A percentile compares a stretch with the other conserved stretches of the same genome.
These are phyloP conservation scores for Delonix regia DNA, from an alignment of 306 rosid species.

Conservation along the genomic window DNA sequence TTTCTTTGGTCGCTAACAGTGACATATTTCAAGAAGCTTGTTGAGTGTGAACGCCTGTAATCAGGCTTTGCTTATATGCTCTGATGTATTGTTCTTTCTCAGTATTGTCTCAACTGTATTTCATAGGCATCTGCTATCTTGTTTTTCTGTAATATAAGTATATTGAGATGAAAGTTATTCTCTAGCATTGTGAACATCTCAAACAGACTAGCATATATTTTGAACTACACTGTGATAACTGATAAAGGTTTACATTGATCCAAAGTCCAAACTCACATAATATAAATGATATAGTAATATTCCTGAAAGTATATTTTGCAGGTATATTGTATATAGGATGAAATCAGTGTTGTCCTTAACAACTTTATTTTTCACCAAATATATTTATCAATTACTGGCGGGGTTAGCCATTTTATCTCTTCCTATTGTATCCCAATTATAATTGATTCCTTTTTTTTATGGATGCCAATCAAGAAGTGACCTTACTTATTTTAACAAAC, in stretches of 20 bases:
- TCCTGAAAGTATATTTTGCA: conserved; percentile 1
- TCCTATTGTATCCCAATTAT: neutral
- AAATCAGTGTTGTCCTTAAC: neutral
- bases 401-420: neutral
- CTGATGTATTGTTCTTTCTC: neutral
- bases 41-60: neutral
- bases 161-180: neutral
- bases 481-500: too few species aligned
- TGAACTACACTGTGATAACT: neutral
- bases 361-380: neutral
- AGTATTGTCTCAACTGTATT: neutral
- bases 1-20: conserved; percentile 5
- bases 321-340: neutral
- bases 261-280: neutral
- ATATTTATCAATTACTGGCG: neutral
- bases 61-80: neutral
- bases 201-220: neutral
- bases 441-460: neutral
- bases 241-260: conserved; percentile 2
- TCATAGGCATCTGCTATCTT: neutral
- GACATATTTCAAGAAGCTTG: neutral
- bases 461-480: neutral
- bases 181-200: neutral
- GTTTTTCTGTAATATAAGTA: neutral
- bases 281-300: neutral